A percentile compares a stretch with the other conserved stretches of the same genome.
Conservation (phyloP, 441 rosid genomes). For the Viola pubescens region DNA sequence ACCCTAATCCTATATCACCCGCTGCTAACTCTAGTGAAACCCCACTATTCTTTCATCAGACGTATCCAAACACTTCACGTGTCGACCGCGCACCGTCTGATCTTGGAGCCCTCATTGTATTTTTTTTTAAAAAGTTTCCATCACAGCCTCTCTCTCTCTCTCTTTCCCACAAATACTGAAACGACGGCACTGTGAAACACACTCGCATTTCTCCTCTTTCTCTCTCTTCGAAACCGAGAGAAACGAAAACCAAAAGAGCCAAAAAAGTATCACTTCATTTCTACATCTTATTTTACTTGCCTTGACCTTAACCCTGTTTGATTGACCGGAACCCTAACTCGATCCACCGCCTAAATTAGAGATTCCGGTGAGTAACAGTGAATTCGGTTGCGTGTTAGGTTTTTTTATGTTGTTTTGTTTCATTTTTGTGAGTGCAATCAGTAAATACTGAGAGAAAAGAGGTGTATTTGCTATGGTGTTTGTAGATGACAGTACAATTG, state of each 20-base stretch:
- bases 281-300: not conserved
- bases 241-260: not conserved
- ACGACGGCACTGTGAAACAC: slow-evolving; percentile 13
- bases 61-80: slow-evolving; percentile 26
- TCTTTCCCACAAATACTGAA: not conserved
- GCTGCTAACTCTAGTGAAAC: not conserved
- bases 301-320: slow-evolving; percentile 7
- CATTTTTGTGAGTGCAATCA: slow-evolving; percentile 1
- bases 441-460: not conserved
- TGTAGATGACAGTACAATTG: slow-evolving; percentile 55
- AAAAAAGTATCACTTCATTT: no score
- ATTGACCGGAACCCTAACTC: slow-evolving; percentile 53
- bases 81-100: slow-evolving; percentile 21
- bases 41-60: not conserved
- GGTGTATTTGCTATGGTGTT: slow-evolving; percentile 13
- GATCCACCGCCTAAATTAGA: slow-evolving; percentile 30
- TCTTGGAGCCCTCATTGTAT: slow-evolving; percentile 22
- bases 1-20: not conserved
- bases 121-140: slow-evolving; percentile 19
- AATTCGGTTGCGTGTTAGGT: slow-evolving; percentile 4
- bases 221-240: not conserved
- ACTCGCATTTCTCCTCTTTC: not conserved
- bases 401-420: not conserved
- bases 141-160: slow-evolving; percentile 16
- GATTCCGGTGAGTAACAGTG: slow-evolving; percentile 28